A percentile compares a stretch with the other conserved stretches of the same genome.
Conservation (phyloP, 768 basidiomycete species). For the Tylopilus felleus region DNA sequence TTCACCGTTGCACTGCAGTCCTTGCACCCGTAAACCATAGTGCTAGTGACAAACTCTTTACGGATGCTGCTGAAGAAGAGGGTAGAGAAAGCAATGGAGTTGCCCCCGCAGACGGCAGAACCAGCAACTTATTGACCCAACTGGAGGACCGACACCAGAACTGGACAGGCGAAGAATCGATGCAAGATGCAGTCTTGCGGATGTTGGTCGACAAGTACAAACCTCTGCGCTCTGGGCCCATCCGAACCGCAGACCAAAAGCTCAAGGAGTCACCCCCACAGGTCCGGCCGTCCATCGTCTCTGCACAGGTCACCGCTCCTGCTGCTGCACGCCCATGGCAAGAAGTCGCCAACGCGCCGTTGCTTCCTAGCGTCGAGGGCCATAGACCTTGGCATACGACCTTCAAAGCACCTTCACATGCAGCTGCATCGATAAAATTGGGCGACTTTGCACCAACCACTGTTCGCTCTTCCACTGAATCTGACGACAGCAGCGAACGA, state of each 20-base stretch:
- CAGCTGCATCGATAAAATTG: conserved; percentile 48
- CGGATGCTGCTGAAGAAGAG: conserved; percentile 58
- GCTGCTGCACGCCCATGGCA: conserved; percentile 1
- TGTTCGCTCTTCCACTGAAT: conserved; percentile 11
- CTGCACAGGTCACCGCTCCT: neutral
- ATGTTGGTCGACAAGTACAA: conserved; percentile 90
- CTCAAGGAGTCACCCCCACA: conserved; percentile 48
- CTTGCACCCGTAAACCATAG: conserved; percentile 16
- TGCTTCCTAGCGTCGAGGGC: conserved; percentile 52
- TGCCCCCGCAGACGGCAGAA: conserved; percentile 7
- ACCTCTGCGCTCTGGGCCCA: conserved; percentile 61
- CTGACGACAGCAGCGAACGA: conserved; percentile 35
- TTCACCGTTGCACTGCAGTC: conserved; percentile 4
- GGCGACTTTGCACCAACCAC: conserved; percentile 41
- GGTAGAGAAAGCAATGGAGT: conserved; percentile 29
- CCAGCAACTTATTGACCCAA: conserved; percentile 23
- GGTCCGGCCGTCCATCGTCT: conserved; percentile 23
- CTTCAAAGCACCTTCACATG: conserved; percentile 59
- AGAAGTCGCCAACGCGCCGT: conserved; percentile 39
- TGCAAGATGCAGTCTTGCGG: conserved; percentile 66
- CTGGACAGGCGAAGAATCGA: conserved; percentile 76
- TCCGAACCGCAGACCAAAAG: conserved; percentile 65
- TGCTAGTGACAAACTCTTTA: conserved; percentile 62
- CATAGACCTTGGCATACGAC: conserved; percentile 72
- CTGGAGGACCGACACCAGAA: conserved; percentile 53